Evolutionary conservation across 768 basidiomycete genomes (phyloP), one percentile per base, ranked within the genome.

Genomic region (Trametes meyenii): DNA sequence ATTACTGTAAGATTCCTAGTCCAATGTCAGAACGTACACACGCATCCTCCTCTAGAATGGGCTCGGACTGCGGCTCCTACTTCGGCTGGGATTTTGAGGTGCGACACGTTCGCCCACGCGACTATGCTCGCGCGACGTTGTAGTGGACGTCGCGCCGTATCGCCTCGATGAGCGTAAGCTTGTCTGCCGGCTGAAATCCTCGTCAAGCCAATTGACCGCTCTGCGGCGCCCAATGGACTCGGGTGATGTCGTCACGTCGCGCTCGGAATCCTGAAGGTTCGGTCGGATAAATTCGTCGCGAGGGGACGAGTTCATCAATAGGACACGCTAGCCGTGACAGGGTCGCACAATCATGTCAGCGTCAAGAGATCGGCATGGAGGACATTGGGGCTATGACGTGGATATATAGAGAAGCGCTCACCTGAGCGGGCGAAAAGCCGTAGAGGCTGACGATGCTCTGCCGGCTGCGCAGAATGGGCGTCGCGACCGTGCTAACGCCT

Each of bases 381-480:
- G 46, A 19, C 35, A 14, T 19, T 17, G 17, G 42, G 33, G 29
- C 10, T 13, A 39, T 6, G 24, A n/a, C 19, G 46, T 19, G 19
- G 21, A 23, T 46, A 21, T 3, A 23, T 8, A 21, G 10, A 2
- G 23, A 13, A 46, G 55, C 14, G 63, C 76, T 56, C 70, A 87
- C 87, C 78, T 91, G 88, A 35, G 88, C 88, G 12, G 90, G 87
- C 35, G 90, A 90, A 61, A 92, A 79, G 4, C 85, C 87, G 67
- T 90, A 81, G 55, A 90, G 72, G 66, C 83, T 83, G 54, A 90
- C 70, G 48, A 80, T 73, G 72, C 85, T 89, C 58, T 76, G 81
- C 66, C 81, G 83, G 60, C 77, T 75, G 65, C 83, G 76, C 58
- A 88, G 70, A 48, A 74, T 71, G 13, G 85, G 83, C 12, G 67